phyloP scores from a whole-genome alignment of 352 stramenopile species.

The Saprolegnia diclina region DNA sequence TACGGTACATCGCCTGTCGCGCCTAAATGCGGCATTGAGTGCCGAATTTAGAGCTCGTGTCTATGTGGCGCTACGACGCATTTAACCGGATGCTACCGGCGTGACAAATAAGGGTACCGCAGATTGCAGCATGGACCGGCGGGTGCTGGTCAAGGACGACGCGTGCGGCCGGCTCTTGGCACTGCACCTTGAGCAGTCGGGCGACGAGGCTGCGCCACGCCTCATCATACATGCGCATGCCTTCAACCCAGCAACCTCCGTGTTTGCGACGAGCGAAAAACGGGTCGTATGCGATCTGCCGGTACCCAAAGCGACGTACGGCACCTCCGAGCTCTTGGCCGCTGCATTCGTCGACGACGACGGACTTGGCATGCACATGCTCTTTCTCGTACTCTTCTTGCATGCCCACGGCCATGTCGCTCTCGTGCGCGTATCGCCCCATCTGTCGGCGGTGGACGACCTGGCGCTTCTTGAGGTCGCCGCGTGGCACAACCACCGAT shows the following conservation, averaged over 20 bases:
- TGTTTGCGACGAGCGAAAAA: background rate
- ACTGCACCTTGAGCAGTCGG: background rate
- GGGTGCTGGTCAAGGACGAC: background rate
- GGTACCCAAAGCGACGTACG: background rate
- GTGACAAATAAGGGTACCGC: background rate
- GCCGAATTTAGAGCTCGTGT: no score
- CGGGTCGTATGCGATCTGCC: background rate
- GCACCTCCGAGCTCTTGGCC: background rate
- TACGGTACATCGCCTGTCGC: no score
- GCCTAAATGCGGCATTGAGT: no score
- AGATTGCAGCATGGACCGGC: background rate
- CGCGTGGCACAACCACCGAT: background rate
- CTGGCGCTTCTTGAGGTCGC: background rate
- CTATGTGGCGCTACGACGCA: no score
- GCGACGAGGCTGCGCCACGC: background rate
- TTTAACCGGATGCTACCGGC: background rate
- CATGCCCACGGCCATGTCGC: background rate
- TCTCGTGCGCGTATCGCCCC: background rate
- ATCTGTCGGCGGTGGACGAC: background rate
- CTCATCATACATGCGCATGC: background rate
- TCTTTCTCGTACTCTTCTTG: background rate
- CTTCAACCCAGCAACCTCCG: background rate
- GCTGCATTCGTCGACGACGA: constrained; percentile 10
- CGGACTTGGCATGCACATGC: background rate
- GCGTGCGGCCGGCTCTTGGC: background rate